Evolutionary conservation across 192 early-diverging fungal species (phyloP), one percentile per base, ranked within the genome.

Genomic region (Oehlia diaphana): DNA sequence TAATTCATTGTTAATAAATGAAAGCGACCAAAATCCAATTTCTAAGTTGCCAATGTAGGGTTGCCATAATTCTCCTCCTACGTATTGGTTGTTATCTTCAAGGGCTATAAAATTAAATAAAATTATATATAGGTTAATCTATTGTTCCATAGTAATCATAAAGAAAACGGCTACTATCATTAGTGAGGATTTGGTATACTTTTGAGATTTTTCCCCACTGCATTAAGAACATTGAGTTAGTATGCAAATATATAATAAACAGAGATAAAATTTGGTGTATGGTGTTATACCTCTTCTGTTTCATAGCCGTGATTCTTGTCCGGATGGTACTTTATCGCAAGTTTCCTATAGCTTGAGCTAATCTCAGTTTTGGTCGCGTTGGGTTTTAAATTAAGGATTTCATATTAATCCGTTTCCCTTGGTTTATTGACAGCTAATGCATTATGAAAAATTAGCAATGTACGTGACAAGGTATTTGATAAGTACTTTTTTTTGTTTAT

Each of bases 281-380:
- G 26, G 26, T 26, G 26, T n/a, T 21, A 8, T 69, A 69, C 67
- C 67, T 69, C 67, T 69, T 69, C 33, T 0, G 19, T 5, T 69
- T 42, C 37, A 39, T 44, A 8, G 19, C 89, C 76, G 23, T 19
- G 8, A 83, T 81, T 81, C 87, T 94, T 95, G 83, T 95, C 94
- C 16, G 94, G 94, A 74, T 91, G 90, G 66, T 90, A 94, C 79
- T 95, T 95, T 63, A 97, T 85, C 12, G 96, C 96, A 47, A 97
- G 88, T 83, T 97, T 99, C 67, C 94, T 84, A 90, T 97, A 97
- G 16, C 95, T 95, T 87, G 97, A 98, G 85, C 96, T 99, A 81
- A 99, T 87, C 63, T 97, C 95, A 68, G 84, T 53, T 37, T 97
- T 96, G 76, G 88, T 87, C 67, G 93, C 94, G 19, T 67, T 73